Evolutionary conservation across 768 basidiomycete species (phyloP).

Genomic region (Boletus tylopilopsis): DNA sequence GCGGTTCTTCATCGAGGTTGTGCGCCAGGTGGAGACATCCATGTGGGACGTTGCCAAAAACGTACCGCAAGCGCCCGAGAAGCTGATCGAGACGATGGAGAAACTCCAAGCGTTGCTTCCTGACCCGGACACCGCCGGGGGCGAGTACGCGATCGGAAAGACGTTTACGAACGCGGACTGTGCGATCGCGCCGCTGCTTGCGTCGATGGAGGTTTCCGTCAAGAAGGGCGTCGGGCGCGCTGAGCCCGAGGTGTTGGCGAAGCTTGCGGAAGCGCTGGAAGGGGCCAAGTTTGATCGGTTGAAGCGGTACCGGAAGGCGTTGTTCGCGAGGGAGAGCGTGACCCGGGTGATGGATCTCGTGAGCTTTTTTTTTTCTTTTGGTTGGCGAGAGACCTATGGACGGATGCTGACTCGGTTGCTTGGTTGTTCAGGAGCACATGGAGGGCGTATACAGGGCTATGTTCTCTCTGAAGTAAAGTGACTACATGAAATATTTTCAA

Average conservation of each 20-base stretch:
- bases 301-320: constrained; percentile 43
- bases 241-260: constrained; percentile 38
- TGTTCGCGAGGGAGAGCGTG: constrained; percentile 38
- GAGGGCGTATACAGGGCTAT: neutral
- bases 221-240: constrained; percentile 45
- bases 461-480: neutral
- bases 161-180: constrained; percentile 61
- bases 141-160: constrained; percentile 33
- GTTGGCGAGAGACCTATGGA: neutral
- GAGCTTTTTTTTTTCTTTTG: neutral
- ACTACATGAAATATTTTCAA: no score
- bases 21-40: constrained; percentile 38
- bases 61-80: neutral
- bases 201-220: constrained; percentile 38
- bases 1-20: constrained; percentile 58
- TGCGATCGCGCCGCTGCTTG: constrained; percentile 54
- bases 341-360: constrained; percentile 8
- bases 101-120: constrained; percentile 7
- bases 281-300: constrained; percentile 44
- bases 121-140: constrained; percentile 39
- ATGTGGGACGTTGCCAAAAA: constrained; percentile 33
- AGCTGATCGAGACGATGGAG: neutral
- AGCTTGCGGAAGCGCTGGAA: constrained; percentile 39
- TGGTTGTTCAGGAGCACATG: constrained; percentile 1
- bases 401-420: neutral